Evolutionary conservation across 2,329 filamentous ascomycete genomes (phyloP).

Genomic region (Ceratocystis huliohia): DNA sequence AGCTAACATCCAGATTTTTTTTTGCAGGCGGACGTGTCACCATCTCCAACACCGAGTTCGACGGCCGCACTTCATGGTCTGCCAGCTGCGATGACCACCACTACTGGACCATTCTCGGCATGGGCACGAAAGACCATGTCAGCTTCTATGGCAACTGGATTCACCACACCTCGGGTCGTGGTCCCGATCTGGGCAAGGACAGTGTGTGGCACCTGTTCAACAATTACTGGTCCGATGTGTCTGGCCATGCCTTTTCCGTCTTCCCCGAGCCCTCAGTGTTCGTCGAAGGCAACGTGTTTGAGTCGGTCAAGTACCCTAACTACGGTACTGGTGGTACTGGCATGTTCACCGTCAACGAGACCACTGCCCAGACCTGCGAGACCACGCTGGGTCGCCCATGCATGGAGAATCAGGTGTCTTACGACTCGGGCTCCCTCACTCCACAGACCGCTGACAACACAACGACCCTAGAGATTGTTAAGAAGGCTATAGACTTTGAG

Average conservation of each 20-base stretch:
- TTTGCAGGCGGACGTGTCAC: constrained; percentile 28
- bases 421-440: constrained; percentile 20
- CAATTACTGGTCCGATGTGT: constrained; percentile 33
- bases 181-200: constrained; percentile 24
- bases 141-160: constrained; percentile 35
- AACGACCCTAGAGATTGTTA: constrained; percentile 22
- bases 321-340: constrained; percentile 24
- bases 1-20: background rate
- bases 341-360: constrained; percentile 25
- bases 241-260: constrained; percentile 35
- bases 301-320: constrained; percentile 30
- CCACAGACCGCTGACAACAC: constrained; percentile 20
- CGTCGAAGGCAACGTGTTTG: constrained; percentile 36
- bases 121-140: constrained; percentile 30
- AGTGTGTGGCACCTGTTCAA: constrained; percentile 30
- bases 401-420: constrained; percentile 23
- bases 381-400: constrained; percentile 23
- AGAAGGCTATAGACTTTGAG: constrained; percentile 22
- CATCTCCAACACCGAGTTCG: constrained; percentile 36
- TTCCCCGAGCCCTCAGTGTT: constrained; percentile 26
- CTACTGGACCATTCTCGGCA: constrained; percentile 36
- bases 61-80: constrained; percentile 33
- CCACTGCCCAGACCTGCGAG: constrained; percentile 23
- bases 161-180: constrained; percentile 34
- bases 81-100: constrained; percentile 35